A percentile compares a stretch with the other conserved stretches of the same genome.
Conservation (phyloP, 306 rosid species). For the Acacia acuminata region DNA sequence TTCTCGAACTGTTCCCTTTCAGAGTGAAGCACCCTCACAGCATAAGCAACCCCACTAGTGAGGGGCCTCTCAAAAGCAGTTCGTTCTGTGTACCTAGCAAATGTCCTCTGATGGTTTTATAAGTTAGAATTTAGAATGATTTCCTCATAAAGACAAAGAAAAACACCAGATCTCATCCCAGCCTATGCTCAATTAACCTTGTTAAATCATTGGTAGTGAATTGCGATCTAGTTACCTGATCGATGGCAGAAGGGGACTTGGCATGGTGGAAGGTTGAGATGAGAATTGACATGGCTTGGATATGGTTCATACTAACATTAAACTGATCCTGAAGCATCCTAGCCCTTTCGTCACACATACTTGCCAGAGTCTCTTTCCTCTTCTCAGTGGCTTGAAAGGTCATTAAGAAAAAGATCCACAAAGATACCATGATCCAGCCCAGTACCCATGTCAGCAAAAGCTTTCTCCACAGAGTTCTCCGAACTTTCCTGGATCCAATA, state of each 20-base stretch:
- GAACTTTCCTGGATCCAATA: slow-evolving; percentile 57
- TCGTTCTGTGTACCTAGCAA: slow-evolving; percentile 93
- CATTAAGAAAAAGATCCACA: slow-evolving; percentile 65
- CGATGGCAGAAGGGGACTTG: slow-evolving; percentile 81
- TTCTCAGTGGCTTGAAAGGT: slow-evolving; percentile 69
- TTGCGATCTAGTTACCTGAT: slow-evolving; percentile 65
- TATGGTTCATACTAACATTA: slow-evolving; percentile 95
- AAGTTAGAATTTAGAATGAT: slow-evolving; percentile 54
- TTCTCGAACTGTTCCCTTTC: slow-evolving; percentile 93
- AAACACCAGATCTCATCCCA: slow-evolving; percentile 30
- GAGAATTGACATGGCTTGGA: slow-evolving; percentile 95
- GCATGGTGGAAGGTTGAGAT: slow-evolving; percentile 93
- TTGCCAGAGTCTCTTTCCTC: slow-evolving; percentile 84
- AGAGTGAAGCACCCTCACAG: slow-evolving; percentile 93
- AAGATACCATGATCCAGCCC: slow-evolving; percentile 55
- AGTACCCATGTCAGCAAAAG: slow-evolving; percentile 66
- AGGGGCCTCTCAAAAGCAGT: slow-evolving; percentile 99
- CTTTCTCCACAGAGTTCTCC: slow-evolving; percentile 59
- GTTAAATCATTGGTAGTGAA: slow-evolving; percentile 1
- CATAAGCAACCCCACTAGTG: slow-evolving; percentile 98
- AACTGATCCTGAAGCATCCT: slow-evolving; percentile 98
- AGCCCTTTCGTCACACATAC: slow-evolving; percentile 98
- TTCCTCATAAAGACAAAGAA: slow-evolving; percentile 20
- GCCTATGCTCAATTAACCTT: slow-evolving; percentile 22
- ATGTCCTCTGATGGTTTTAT: slow-evolving; percentile 58